phyloP scores from a whole-genome alignment of 345 rosid genomes.

The Sonneratia caseolaris region DNA sequence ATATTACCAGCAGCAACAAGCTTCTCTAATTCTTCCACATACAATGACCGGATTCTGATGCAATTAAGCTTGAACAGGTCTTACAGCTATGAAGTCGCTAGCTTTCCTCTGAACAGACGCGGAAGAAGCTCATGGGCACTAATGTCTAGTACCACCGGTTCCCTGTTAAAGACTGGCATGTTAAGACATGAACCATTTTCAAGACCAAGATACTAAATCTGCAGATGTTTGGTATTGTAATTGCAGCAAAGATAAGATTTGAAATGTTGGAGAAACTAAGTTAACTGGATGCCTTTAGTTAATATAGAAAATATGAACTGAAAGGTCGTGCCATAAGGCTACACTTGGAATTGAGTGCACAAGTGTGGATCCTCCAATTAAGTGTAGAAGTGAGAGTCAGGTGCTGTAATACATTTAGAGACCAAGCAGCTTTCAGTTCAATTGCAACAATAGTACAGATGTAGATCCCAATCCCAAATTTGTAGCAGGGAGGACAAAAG shows the following conservation, averaged over 20 bases:
- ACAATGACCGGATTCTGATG: neutral
- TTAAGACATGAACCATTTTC: neutral
- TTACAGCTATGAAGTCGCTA: conserved; percentile 21
- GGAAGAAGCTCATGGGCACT: conserved; percentile 79
- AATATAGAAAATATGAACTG: neutral
- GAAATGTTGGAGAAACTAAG: neutral
- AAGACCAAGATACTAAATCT: neutral
- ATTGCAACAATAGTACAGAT: neutral
- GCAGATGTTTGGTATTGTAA: neutral
- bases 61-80: neutral
- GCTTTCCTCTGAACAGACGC: conserved; percentile 61
- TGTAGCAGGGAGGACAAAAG: neutral
- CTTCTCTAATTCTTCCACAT: neutral
- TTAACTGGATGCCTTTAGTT: neutral
- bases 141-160: conserved; percentile 68
- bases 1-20: neutral
- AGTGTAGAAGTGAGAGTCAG: neutral
- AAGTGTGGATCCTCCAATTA: neutral
- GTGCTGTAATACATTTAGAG: neutral
- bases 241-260: neutral
- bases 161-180: neutral
- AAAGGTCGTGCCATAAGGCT: neutral
- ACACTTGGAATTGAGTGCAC: neutral
- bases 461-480: neutral
- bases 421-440: neutral